Evolutionary conservation across 2,329 filamentous ascomycete genomes (phyloP).

Genomic region (Fusarium sp.): DNA sequence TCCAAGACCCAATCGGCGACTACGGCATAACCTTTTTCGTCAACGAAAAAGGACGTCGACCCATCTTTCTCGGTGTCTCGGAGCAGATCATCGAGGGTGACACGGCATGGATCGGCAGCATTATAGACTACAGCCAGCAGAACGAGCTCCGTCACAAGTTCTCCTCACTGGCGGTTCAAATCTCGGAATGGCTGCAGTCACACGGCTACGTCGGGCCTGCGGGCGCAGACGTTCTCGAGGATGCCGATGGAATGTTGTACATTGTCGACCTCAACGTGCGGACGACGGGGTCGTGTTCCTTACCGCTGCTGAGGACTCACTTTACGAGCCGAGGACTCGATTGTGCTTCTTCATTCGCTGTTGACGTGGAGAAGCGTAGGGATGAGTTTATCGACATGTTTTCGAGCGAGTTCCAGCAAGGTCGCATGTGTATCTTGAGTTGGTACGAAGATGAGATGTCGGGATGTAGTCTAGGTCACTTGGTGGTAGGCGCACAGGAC

Average conservation of each 20-base stretch:
- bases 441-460: constrained; percentile 47
- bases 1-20: constrained; percentile 45
- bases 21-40: constrained; percentile 51
- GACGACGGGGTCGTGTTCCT: constrained; percentile 45
- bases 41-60: constrained; percentile 33
- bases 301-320: constrained; percentile 44
- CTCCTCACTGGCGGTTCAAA: constrained; percentile 29
- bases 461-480: constrained; percentile 42
- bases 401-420: constrained; percentile 36
- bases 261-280: constrained; percentile 50
- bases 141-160: constrained; percentile 43
- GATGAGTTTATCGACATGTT: constrained; percentile 43
- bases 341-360: constrained; percentile 44
- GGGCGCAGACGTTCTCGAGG: constrained; percentile 48
- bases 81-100: constrained; percentile 48
- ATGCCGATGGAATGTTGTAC: constrained; percentile 28
- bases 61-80: constrained; percentile 47
- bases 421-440: constrained; percentile 45
- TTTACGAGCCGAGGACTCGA: constrained; percentile 42
- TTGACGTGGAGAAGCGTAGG: constrained; percentile 35
- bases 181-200: constrained; percentile 42
- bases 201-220: constrained; percentile 48
- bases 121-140: constrained; percentile 47
- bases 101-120: constrained; percentile 49
- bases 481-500: constrained; percentile 45